A percentile compares a stretch with the other conserved stretches of the same genome.
phyloP scores from a whole-genome alignment of 805 yeast genomes.

The Candida mattraensis region DNA sequence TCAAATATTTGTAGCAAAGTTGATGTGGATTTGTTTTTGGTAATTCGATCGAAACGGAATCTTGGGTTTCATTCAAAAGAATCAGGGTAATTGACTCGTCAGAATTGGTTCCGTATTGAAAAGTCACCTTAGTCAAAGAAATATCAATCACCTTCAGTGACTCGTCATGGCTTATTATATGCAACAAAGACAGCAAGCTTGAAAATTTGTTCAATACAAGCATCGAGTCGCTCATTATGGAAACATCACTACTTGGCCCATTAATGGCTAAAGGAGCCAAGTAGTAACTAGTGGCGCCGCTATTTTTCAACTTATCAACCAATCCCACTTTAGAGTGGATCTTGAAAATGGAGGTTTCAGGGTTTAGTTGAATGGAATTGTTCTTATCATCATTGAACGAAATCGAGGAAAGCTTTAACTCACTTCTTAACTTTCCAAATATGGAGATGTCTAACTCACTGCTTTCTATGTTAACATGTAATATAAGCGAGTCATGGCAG shows the following conservation, averaged over 20 bases:
- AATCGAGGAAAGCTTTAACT: slow-evolving; percentile 27
- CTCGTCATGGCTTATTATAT: slow-evolving; percentile 30
- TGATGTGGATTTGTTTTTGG: slow-evolving; percentile 33
- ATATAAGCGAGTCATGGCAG: slow-evolving; percentile 35
- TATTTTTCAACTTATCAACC: slow-evolving; percentile 22
- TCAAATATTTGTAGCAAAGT: slow-evolving; percentile 26
- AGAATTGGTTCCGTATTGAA: slow-evolving; percentile 31
- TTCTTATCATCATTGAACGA: slow-evolving; percentile 27
- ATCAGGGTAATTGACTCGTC: slow-evolving; percentile 30
- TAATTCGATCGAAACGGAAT: slow-evolving; percentile 24
- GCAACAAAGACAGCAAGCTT: slow-evolving; percentile 29
- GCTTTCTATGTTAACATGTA: slow-evolving; percentile 30
- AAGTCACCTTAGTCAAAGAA: slow-evolving; percentile 29
- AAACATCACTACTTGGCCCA: slow-evolving; percentile 11
- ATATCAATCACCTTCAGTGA: slow-evolving; percentile 28
- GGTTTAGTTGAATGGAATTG: slow-evolving; percentile 25
- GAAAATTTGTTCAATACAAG: slow-evolving; percentile 30
- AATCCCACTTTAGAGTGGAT: slow-evolving; percentile 29
- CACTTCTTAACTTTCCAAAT: slow-evolving; percentile 33
- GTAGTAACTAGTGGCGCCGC: slow-evolving; percentile 6
- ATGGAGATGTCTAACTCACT: slow-evolving; percentile 33
- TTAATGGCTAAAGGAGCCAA: slow-evolving; percentile 2
- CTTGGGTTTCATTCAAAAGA: slow-evolving; percentile 22
- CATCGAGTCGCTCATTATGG: slow-evolving; percentile 26
- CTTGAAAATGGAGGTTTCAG: slow-evolving; percentile 29